Conservation (phyloP, 2,329 filamentous ascomycete species). For the Cordyceps javanica region DNA sequence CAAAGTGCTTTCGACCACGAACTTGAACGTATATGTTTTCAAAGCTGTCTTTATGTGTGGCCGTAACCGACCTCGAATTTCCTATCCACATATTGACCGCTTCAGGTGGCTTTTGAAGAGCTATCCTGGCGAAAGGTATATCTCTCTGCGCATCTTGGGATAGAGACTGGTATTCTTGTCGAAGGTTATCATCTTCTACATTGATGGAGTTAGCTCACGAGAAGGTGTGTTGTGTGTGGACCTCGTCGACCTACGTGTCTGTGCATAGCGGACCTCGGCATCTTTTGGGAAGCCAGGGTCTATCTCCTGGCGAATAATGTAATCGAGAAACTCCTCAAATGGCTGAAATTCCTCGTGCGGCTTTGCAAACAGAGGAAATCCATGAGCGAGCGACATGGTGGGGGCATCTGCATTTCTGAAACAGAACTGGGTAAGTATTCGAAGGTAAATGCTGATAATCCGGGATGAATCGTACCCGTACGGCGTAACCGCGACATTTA, state of each 20-base stretch:
- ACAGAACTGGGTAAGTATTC: background rate
- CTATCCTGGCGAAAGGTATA: slow-evolving; percentile 68
- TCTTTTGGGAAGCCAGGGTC: slow-evolving; percentile 22
- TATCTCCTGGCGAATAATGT: slow-evolving; percentile 53
- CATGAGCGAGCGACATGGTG: slow-evolving; percentile 21
- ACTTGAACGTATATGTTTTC: slow-evolving; percentile 81
- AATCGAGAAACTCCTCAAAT: slow-evolving; percentile 57
- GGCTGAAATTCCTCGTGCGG: slow-evolving; percentile 60
- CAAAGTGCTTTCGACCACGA: slow-evolving; percentile 66
- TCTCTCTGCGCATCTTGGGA: slow-evolving; percentile 55
- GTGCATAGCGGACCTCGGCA: slow-evolving; percentile 61
- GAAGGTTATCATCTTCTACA: slow-evolving; percentile 73
- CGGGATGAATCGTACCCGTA: slow-evolving; percentile 44
- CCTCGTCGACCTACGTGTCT: slow-evolving; percentile 53
- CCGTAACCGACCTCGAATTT: slow-evolving; percentile 62
- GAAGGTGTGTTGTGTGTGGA: background rate
- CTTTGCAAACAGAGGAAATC: slow-evolving; percentile 55
- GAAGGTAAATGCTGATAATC: background rate
- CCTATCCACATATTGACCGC: slow-evolving; percentile 82
- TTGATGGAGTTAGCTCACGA: background rate
- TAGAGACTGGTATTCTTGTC: slow-evolving; percentile 62
- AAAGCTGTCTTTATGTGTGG: slow-evolving; percentile 76
- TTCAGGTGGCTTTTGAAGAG: slow-evolving; percentile 59
- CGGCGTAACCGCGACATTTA: slow-evolving; percentile 77
- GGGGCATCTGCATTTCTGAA: slow-evolving; percentile 33